Evolutionary conservation across 164 flowering plant species (phyloP).

Genomic region (Echeveria elegans): DNA sequence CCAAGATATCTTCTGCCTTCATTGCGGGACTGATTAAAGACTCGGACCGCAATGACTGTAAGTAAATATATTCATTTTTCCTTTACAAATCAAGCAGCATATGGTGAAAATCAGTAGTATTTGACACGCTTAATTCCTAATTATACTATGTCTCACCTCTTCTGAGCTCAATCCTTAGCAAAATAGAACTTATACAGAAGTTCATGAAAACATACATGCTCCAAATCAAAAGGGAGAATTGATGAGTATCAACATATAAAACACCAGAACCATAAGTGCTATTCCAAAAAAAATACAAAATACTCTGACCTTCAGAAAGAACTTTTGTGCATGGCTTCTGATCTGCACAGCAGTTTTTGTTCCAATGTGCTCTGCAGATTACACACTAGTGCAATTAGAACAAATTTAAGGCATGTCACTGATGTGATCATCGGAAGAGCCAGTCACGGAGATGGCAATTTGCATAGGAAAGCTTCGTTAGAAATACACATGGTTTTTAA

Average conservation of each 20-base stretch:
- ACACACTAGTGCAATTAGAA: conserved; percentile 16
- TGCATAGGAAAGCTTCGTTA: background rate
- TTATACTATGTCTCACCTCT: too few species aligned
- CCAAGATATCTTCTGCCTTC: too few species aligned
- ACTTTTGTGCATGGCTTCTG: conserved; percentile 97
- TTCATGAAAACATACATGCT: background rate
- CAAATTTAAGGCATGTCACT: background rate
- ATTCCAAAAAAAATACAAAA: conserved; percentile 24
- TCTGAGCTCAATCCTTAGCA: too few species aligned
- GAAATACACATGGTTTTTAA: background rate
- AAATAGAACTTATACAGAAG: too few species aligned
- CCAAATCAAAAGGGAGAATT: too few species aligned
- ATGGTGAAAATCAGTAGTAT: too few species aligned
- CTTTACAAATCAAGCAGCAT: too few species aligned
- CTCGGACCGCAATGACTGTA: too few species aligned
- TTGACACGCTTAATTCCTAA: too few species aligned
- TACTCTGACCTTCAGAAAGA: conserved; percentile 83
- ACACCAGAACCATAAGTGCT: background rate
- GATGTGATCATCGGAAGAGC: background rate
- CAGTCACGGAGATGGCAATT: background rate
- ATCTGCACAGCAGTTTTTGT: conserved; percentile 98
- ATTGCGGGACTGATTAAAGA: too few species aligned
- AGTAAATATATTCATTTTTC: too few species aligned
- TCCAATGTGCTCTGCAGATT: conserved; percentile 80
- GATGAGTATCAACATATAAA: background rate